Evolutionary conservation across 352 stramenopile species (phyloP), one percentile per base, ranked within the genome.

Genomic region (Plasmopara muralis): DNA sequence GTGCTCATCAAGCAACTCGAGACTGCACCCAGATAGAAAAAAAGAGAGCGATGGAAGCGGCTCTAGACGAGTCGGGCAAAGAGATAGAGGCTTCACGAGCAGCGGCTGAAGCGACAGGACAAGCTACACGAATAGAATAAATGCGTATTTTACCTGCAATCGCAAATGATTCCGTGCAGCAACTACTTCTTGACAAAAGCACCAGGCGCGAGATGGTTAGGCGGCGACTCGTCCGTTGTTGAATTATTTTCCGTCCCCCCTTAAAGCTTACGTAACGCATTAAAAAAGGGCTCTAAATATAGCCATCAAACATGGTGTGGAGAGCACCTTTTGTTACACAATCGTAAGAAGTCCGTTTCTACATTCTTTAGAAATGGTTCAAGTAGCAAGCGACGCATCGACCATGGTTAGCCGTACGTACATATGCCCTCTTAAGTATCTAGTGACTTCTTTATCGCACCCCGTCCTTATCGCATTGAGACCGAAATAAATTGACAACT

Each of bases 191-290:
- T 69, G 46, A 39, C 13, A 43, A 59, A 10, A 38, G 44, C 48
- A 47, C 47, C 44, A 63, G 25, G 50, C 47, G 48, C 37, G 57
- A 59, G 51, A 56, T 57, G 44, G 55, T 47, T 30, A 30, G 43
- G 57, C 45, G 57, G 50, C 46, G 42, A 45, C 61, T 53, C 48
- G 57, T 66, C 57, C 40, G 62, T 63, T 70, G 53, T 60, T 56
- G 49, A 57, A 48, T 60, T 70, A 66, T 63, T 66, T 64, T 64
- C 50, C 53, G 52, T 66, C 62, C 63, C 57, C 57, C 52, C 53
- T 37, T 30, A 42, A 33, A 10, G 43, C 43, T 47, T 48, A 44
- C 48, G 48, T 66, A 70, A 70, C 57, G 57, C 53, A 64, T 58
- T 45, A 64, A 49, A 67, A 66, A 57, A 38, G 52, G 41, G 29